These are phyloP conservation scores for Penicillium capsulatum DNA, from an alignment of 2,329 filamentous ascomycete species.

Conservation along the genomic window DNA sequence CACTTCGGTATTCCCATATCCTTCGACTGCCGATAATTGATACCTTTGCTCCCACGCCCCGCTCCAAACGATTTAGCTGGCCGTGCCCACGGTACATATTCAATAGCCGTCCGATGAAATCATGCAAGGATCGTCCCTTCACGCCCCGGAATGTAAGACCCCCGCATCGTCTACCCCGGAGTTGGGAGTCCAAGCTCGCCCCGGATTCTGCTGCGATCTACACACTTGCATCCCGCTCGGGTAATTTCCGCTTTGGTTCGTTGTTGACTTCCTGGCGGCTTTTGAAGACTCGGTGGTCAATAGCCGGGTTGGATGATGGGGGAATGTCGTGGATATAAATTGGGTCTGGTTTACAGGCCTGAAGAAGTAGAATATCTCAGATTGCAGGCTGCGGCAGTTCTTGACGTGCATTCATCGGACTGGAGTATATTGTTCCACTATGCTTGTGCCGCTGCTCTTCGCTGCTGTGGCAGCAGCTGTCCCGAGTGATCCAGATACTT, in stretches of 20 bases:
- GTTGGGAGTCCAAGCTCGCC: background rate
- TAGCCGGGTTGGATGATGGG: constrained; percentile 6
- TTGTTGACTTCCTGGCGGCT: constrained; percentile 5
- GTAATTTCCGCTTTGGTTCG: background rate
- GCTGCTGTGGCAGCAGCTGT: constrained; percentile 10
- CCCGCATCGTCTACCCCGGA: constrained; percentile 11
- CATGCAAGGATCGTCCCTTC: constrained; percentile 13
- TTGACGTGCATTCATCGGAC: too few relatives aligned
- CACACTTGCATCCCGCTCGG: background rate
- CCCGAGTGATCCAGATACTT: constrained; percentile 5
- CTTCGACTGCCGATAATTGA: constrained; percentile 14
- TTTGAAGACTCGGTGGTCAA: constrained; percentile 11
- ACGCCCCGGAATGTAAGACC: constrained; percentile 17
- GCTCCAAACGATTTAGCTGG: too few relatives aligned
- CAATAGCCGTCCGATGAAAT: constrained; percentile 11
- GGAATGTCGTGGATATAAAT: background rate
- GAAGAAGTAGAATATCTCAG: too few relatives aligned
- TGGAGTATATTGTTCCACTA: too few relatives aligned
- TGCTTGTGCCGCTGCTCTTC: too few relatives aligned
- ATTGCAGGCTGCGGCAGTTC: too few relatives aligned
- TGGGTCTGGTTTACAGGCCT: too few relatives aligned
- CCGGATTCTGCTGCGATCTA: background rate
- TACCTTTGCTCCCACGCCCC: too few relatives aligned
- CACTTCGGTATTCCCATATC: background rate
- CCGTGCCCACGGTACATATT: too few relatives aligned